phyloP scores from a whole-genome alignment of 441 rosid species.

The Pelargonium citronellum region DNA sequence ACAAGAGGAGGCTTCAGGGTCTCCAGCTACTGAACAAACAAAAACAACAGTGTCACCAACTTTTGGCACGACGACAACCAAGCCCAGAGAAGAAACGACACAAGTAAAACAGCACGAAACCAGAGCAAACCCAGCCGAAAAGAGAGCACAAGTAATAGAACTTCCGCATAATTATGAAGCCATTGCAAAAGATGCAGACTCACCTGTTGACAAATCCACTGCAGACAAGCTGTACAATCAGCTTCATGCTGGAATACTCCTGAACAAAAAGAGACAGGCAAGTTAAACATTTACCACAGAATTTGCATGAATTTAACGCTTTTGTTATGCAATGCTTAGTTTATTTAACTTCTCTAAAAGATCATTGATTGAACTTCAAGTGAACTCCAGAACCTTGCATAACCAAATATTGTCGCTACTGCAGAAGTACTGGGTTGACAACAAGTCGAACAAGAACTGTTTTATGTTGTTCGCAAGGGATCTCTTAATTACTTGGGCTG shows the following conservation, averaged over 20 bases:
- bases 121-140: background rate
- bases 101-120: background rate
- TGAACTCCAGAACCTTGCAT: no score
- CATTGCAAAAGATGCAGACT: constrained; percentile 35
- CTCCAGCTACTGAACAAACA: constrained; percentile 9
- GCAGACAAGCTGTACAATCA: constrained; percentile 25
- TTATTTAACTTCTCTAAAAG: background rate
- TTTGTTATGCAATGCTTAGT: background rate
- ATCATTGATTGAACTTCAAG: background rate
- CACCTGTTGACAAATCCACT: constrained; percentile 27
- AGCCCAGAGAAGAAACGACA: background rate
- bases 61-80: background rate
- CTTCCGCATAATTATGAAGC: constrained; percentile 38
- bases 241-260: constrained; percentile 43
- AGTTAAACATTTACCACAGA: background rate
- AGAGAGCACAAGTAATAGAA: constrained; percentile 11
- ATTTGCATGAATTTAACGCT: background rate
- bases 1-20: constrained; percentile 18
- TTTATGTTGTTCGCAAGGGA: constrained; percentile 55
- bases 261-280: constrained; percentile 35
- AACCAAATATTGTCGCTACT: background rate
- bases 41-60: background rate
- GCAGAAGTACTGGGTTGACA: constrained; percentile 59
- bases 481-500: constrained; percentile 55
- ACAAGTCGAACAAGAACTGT: constrained; percentile 43